phyloP scores from a whole-genome alignment of 352 stramenopile genomes.

The Phytophthora syringae region DNA sequence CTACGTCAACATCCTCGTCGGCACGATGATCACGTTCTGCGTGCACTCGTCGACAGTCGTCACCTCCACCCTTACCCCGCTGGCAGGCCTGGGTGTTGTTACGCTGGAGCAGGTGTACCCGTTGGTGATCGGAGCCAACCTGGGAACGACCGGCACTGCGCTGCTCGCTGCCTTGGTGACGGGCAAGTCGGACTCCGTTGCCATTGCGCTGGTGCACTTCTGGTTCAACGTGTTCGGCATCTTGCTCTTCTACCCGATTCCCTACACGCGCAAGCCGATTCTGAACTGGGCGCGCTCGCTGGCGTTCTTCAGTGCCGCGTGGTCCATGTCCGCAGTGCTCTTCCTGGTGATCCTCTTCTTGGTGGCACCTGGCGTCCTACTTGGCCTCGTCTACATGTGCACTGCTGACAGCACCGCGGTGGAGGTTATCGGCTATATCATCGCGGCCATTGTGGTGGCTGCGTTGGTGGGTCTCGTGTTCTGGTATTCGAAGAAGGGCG shows the following conservation, averaged over 20 bases:
- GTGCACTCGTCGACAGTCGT: slow-evolving; percentile 93
- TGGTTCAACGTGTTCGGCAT: slow-evolving; percentile 94
- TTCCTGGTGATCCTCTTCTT: slow-evolving; percentile 63
- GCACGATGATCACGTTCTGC: slow-evolving; percentile 81
- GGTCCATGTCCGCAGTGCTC: slow-evolving; percentile 56
- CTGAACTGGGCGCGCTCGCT: slow-evolving; percentile 74
- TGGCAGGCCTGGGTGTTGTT: slow-evolving; percentile 90
- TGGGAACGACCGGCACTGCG: slow-evolving; percentile 91
- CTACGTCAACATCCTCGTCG: slow-evolving; percentile 90
- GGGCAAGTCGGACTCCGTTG: slow-evolving; percentile 74
- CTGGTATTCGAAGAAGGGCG: slow-evolving; percentile 49
- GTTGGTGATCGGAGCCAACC: slow-evolving; percentile 92
- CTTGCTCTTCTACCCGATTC: slow-evolving; percentile 93
- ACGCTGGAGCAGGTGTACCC: slow-evolving; percentile 90
- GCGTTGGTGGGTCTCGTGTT: slow-evolving; percentile 13
- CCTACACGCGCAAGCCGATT: slow-evolving; percentile 83
- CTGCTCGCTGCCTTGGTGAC: slow-evolving; percentile 89
- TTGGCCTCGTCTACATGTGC: slow-evolving; percentile 59
- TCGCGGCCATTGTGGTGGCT: slow-evolving; percentile 26
- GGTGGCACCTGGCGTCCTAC: slow-evolving; percentile 48
- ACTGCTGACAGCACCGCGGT: slow-evolving; percentile 30
- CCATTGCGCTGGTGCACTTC: slow-evolving; percentile 91
- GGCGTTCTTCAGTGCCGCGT: slow-evolving; percentile 67
- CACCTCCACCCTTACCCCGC: slow-evolving; percentile 88
- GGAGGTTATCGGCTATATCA: slow-evolving; percentile 38